These are phyloP conservation scores for Trematosphaeria pertusa DNA, from an alignment of 2,329 filamentous ascomycete species.

Conservation along the genomic window DNA sequence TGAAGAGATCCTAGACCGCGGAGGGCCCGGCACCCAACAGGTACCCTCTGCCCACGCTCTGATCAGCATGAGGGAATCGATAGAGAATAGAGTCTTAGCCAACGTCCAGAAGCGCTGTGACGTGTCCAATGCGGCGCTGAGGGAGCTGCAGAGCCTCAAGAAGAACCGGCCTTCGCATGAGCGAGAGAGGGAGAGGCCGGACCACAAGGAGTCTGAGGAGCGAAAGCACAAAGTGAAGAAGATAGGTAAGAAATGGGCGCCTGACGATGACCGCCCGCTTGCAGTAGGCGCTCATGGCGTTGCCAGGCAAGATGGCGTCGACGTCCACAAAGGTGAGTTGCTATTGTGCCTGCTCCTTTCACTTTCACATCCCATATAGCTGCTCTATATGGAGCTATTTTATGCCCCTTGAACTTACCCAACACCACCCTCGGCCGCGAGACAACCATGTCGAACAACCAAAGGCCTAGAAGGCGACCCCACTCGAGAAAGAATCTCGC, in stretches of 20 bases:
- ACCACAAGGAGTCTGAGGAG: constrained; percentile 56
- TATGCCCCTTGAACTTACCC: no score
- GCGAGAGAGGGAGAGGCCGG: constrained; percentile 56
- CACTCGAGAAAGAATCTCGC: no score
- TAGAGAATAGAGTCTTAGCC: constrained; percentile 62
- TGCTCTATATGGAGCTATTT: no score
- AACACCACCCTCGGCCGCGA: no score
- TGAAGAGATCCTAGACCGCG: constrained; percentile 73
- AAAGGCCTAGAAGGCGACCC: no score
- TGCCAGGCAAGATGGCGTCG: constrained; percentile 69
- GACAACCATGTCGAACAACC: no score
- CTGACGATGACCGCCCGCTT: constrained; percentile 67
- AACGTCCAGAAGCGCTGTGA: constrained; percentile 61
- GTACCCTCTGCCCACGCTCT: constrained; percentile 68
- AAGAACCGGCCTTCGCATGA: constrained; percentile 67
- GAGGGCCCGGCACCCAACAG: constrained; percentile 59
- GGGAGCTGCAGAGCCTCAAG: constrained; percentile 69
- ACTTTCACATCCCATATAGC: constrained; percentile 1
- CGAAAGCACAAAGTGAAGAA: constrained; percentile 58
- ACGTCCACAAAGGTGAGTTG: constrained; percentile 61
- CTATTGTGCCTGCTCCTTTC: constrained; percentile 1
- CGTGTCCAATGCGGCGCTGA: constrained; percentile 76
- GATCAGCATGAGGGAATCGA: constrained; percentile 68
- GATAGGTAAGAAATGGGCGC: constrained; percentile 80
- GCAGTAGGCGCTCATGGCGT: constrained; percentile 69